Base-by-base conservation (phyloP, 306 rosid species). In the Corylus heterophylla region DNA sequence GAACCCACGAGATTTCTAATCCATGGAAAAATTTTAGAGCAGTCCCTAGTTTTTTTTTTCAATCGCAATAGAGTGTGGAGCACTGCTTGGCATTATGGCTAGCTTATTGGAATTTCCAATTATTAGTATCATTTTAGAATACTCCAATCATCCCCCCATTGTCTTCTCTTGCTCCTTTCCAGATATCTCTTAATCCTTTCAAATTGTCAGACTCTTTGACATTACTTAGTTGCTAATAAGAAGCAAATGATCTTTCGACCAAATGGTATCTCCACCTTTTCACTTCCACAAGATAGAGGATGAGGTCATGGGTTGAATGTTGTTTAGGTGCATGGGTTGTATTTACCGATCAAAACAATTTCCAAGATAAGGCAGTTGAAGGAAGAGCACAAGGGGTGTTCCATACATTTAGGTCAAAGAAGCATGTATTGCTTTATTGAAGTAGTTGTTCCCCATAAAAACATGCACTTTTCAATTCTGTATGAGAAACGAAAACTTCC, bases 1-100 rank as follows among this genome's bases (percentile, higher is more conserved):
- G 68, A 67, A 71, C 42, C 61, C 29, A 13, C 66, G 74, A 66
- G 73, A 37, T 69, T 69, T 27, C 51, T 58, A n/a, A 49, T 18
- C n/a, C 17, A 35, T 35, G 39, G 27, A 27, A 4, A 50, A 35
- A 2, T 27, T 22, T 51, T 22, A n/a, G 12, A 5, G 0, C 2
- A 25, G n/a, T 50, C 17, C 11, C 0, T 59, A 31, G 47, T 22
- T 44, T 20, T 22, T 22, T 22, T 22, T 22, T 22, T 16, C 2
- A 29, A 39, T 3, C 37, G n/a, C 0, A 52, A 52, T 52, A 52
- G 56, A 14, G 56, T 52, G 39, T 35, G 39, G 39, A 3, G 39
- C 3, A 2, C 39, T 35, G 4, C 39, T 0, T 35, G 3, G 39
- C 39, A 52, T 1, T 52, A 52, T 1, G 20, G 56, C 18, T 52